phyloP scores from a whole-genome alignment of 2,329 filamentous ascomycete species.

The Microdochium paspali region DNA sequence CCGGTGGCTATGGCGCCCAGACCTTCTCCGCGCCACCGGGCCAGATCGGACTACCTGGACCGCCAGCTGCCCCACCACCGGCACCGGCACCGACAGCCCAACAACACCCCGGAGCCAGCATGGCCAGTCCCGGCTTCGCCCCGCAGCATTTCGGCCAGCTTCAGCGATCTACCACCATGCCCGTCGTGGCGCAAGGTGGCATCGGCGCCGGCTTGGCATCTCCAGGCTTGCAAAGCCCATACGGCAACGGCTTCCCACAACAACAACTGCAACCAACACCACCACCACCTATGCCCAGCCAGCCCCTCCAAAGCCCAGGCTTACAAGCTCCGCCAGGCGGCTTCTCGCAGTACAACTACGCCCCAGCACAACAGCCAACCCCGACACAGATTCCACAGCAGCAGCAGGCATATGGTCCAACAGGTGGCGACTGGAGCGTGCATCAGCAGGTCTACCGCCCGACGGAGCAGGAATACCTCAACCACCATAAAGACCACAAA shows the following conservation, averaged over 20 bases:
- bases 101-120: conserved; percentile 6
- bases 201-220: conserved; percentile 23
- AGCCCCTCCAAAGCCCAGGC: conserved; percentile 21
- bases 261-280: conserved; percentile 16
- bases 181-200: conserved; percentile 16
- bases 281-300: conserved; percentile 11
- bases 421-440: conserved; percentile 39
- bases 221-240: conserved; percentile 30
- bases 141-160: conserved; percentile 32
- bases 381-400: conserved; percentile 10
- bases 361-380: conserved; percentile 1
- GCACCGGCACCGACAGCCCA: conserved; percentile 1
- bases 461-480: conserved; percentile 46
- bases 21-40: conserved; percentile 28
- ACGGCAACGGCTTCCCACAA: conserved; percentile 32
- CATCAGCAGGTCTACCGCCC: conserved; percentile 65
- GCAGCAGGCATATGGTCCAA: conserved; percentile 5
- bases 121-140: conserved; percentile 27
- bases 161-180: conserved; percentile 40
- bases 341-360: conserved; percentile 44
- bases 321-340: conserved; percentile 38
- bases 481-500: conserved; percentile 24
- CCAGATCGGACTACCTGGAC: conserved; percentile 29
- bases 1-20: conserved; percentile 39
- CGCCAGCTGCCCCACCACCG: conserved; percentile 15